Percentiles rank a stretch among this genome's conserved stretches.
Conservation (phyloP, 345 rosid genomes). For the Citrus glauca region DNA sequence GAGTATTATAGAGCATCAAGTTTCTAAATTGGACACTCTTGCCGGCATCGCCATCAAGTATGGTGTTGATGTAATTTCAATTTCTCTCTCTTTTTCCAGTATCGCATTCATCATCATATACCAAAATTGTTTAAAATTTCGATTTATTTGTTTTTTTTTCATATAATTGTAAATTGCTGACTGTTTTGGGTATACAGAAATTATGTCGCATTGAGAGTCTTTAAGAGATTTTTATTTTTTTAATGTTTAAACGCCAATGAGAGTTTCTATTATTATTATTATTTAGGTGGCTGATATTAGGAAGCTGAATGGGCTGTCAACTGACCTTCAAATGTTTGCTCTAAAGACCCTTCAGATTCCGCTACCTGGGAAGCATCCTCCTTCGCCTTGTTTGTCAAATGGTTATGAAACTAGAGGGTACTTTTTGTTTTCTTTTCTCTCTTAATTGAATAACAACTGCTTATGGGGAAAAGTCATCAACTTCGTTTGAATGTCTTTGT, state of each 20-base stretch:
- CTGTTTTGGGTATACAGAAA: background rate
- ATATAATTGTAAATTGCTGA: constrained; percentile 52
- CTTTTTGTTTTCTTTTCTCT: background rate
- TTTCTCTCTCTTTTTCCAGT: background rate
- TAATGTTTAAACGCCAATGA: background rate
- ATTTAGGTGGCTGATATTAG: constrained; percentile 78
- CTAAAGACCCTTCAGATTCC: constrained; percentile 71
- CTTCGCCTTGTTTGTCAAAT: constrained; percentile 53
- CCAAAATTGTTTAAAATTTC: background rate
- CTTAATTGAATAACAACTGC: background rate
- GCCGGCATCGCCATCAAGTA: constrained; percentile 94
- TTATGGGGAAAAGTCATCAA: background rate
- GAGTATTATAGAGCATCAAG: constrained; percentile 47
- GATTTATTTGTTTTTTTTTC: background rate
- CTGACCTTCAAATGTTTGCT: constrained; percentile 95
- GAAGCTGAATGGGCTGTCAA: constrained; percentile 72
- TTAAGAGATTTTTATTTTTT: background rate
- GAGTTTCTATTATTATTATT: no score
- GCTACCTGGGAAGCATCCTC: constrained; percentile 84
- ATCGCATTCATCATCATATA: background rate
- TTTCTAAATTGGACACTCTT: constrained; percentile 79
- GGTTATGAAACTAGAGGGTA: constrained; percentile 46
- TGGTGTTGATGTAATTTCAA: constrained; percentile 73
- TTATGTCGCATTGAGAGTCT: background rate
- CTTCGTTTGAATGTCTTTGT: background rate